Evolutionary conservation across 768 basidiomycete genomes (phyloP).

Genomic region (Macrocybe gigantea): DNA sequence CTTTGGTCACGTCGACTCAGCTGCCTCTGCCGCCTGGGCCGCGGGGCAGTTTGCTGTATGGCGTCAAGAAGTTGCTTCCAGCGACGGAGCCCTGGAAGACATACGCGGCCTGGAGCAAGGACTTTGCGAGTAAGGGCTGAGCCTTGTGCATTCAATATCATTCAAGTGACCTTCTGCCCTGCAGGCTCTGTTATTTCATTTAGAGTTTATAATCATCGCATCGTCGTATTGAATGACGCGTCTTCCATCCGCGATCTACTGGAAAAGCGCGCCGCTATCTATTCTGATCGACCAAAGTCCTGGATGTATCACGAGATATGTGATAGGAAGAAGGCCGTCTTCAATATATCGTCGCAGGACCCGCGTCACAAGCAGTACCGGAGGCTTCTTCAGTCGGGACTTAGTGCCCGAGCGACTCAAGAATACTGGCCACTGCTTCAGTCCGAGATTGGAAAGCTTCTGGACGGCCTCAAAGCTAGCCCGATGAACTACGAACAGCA

Average conservation of each 20-base stretch:
- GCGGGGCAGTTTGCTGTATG: constrained; percentile 13
- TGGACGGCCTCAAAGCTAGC: constrained; percentile 22
- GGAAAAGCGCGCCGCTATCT: constrained; percentile 43
- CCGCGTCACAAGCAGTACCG: constrained; percentile 34
- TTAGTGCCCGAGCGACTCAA: constrained; percentile 28
- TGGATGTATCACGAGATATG: constrained; percentile 40
- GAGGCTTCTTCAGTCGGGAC: constrained; percentile 29
- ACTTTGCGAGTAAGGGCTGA: constrained; percentile 13
- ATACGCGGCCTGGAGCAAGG: constrained; percentile 17
- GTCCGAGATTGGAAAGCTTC: constrained; percentile 25
- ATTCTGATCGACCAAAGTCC: constrained; percentile 47
- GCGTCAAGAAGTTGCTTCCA: constrained; percentile 16
- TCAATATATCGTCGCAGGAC: constrained; percentile 37
- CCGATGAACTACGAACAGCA: constrained; percentile 29
- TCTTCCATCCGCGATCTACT: constrained; percentile 41
- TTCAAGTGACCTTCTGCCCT: background rate
- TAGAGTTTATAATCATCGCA: constrained; percentile 34
- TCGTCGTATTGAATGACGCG: constrained; percentile 45
- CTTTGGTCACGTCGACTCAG: background rate
- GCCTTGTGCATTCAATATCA: background rate
- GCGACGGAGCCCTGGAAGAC: constrained; percentile 20
- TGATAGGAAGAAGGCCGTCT: constrained; percentile 32
- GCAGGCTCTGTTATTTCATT: constrained; percentile 43
- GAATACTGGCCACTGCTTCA: constrained; percentile 30
- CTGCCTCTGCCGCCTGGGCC: constrained; percentile 23